phyloP scores from a whole-genome alignment of 78 protist genomes.

The Guillardia theta region DNA sequence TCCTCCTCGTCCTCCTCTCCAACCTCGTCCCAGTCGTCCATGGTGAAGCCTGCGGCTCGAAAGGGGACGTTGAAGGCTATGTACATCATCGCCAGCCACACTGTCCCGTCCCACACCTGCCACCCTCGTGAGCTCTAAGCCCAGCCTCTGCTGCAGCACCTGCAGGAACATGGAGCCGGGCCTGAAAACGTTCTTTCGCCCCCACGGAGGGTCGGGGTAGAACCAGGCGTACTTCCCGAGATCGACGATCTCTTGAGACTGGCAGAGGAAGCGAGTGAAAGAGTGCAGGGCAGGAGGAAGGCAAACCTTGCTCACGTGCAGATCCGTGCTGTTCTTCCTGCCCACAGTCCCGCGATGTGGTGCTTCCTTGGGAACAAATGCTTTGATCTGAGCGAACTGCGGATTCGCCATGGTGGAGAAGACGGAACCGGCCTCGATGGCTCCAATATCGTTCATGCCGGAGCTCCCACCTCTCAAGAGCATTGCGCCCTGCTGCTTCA shows the following conservation, averaged over 20 bases:
- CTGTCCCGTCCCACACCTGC: neutral
- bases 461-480: too few species aligned
- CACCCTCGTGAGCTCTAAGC: neutral
- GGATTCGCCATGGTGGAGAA: neutral
- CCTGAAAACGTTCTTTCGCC: neutral
- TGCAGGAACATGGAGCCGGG: neutral
- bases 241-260: too few species aligned
- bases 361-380: neutral
- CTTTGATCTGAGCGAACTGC: neutral
- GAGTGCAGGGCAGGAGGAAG: too few species aligned
- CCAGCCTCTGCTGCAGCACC: neutral
- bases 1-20: neutral
- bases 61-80: neutral
- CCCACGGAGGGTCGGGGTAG: constrained; percentile 37
- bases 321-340: too few species aligned
- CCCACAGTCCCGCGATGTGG: too few species aligned
- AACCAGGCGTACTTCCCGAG: constrained; percentile 15
- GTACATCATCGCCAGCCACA: neutral
- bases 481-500: too few species aligned
- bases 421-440: too few species aligned
- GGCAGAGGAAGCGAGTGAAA: too few species aligned
- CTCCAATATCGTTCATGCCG: too few species aligned
- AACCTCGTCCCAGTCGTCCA: neutral
- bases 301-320: too few species aligned
- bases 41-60: neutral